A percentile compares a stretch with the other conserved stretches of the same genome.
phyloP scores from a whole-genome alignment of 352 stramenopile genomes.

The Stramenopiles sp. region DNA sequence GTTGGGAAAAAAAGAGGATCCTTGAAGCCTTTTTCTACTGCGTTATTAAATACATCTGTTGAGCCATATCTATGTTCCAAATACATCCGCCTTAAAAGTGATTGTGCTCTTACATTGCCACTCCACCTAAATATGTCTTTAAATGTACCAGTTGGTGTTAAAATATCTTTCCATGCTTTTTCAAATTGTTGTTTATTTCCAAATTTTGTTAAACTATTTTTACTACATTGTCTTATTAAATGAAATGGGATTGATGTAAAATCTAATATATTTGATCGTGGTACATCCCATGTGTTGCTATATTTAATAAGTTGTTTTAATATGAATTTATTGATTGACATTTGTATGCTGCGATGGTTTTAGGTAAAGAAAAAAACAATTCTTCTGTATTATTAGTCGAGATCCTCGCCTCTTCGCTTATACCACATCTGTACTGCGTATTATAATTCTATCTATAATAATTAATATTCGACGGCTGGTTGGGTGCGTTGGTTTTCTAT shows the following conservation, averaged over 20 bases:
- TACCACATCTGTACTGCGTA: no score
- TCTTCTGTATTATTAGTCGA: no score
- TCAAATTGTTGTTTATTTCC: slow-evolving; percentile 3
- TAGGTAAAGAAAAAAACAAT: no score
- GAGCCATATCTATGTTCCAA: neutral
- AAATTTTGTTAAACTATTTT: neutral
- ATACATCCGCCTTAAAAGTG: neutral
- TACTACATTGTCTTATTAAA: neutral
- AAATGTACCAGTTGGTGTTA: neutral
- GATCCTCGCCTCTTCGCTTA: no score
- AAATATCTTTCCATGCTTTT: neutral
- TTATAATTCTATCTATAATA: no score
- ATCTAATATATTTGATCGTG: neutral
- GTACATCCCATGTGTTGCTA: neutral
- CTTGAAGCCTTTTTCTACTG: neutral
- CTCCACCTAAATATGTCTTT: slow-evolving; percentile 1
- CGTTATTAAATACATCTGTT: neutral
- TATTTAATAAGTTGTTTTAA: neutral
- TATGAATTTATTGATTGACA: neutral
- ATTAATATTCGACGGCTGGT: no score
- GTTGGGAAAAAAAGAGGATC: neutral
- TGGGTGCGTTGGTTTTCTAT: no score
- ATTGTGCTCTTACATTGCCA: neutral
- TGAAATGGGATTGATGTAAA: slow-evolving; percentile 2
- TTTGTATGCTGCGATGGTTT: no score